Evolutionary conservation across 306 rosid species (phyloP), one percentile per base, ranked within the genome.

Genomic region (Spatholobus suberectus): DNA sequence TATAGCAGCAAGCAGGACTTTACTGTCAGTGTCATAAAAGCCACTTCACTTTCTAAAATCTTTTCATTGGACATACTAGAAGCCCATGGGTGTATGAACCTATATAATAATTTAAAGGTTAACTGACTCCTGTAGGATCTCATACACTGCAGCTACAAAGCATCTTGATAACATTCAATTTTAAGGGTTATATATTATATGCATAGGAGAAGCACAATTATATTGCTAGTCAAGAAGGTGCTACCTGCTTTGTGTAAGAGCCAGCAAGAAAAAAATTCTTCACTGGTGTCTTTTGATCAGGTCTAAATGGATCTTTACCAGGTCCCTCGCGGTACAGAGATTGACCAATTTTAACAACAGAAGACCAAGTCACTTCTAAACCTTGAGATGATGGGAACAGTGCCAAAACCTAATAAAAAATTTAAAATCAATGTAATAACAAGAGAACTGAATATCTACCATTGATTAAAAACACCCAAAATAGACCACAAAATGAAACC

Each of bases 301-400:
- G 99, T 83, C 99, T 90, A 77, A 91, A 96, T 9, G 97, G 98
- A 87, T 96, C 99, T 90, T 91, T 96, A 29, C 99, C 97, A 63
- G 98, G 99, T 73, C 88, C 99, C 88, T 96, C 99, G 0, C 98
- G 94, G 80, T 96, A 96, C 13, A 96, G 89, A 83, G 99, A 96
- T 87, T 96, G 98, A n/a, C 92, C 96, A 32, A 96, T 94, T 86
- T 96, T 96, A 83, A 96, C 99, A 18, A 96, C 97, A 1, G 99
- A 96, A 41, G 99, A 96, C 99, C 99, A 96, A 47, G 88, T 92
- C 78, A 96, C 91, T 82, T 96, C 97, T 85, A 96, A 87, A 77
- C 99, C 99, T 90, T 96, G 99, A 40, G 97, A 85, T 44, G 99
- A 96, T 76, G 99, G 99, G 84, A 96, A 96, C 76, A 96, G 78